These are phyloP conservation scores for Trichoderma sp. DNA, from an alignment of 2,329 filamentous ascomycete species.

Conservation along the genomic window DNA sequence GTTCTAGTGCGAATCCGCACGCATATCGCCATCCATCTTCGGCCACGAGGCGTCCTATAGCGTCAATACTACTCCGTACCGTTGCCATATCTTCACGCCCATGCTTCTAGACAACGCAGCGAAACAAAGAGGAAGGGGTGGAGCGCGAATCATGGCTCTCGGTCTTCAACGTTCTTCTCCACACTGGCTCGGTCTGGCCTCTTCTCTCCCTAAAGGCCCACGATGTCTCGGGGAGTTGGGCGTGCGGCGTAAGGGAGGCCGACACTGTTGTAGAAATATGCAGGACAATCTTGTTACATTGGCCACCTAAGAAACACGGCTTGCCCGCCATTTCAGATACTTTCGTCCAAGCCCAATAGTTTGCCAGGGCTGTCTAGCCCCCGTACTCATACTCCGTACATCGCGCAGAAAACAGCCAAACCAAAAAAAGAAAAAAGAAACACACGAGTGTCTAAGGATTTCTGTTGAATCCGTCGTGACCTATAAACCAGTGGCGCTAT, in stretches of 20 bases:
- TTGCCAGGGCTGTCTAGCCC: constrained; percentile 12
- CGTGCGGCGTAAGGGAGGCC: constrained; percentile 8
- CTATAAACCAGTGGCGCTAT: constrained; percentile 11
- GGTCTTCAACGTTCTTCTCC: background rate
- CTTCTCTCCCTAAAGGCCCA: background rate
- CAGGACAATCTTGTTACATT: constrained; percentile 20
- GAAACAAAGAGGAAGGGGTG: background rate
- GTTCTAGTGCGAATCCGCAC: background rate
- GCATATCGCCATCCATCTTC: background rate
- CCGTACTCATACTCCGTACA: constrained; percentile 14
- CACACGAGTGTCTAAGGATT: background rate
- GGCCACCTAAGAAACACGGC: constrained; percentile 8
- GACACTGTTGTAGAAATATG: constrained; percentile 18
- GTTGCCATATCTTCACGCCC: background rate
- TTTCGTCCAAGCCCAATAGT: constrained; percentile 13
- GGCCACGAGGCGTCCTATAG: background rate
- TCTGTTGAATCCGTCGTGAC: constrained; percentile 14
- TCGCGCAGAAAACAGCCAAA: constrained; percentile 6
- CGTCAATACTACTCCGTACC: background rate
- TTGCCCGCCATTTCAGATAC: constrained; percentile 9
- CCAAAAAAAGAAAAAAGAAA: background rate
- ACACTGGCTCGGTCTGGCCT: background rate
- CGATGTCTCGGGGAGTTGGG: constrained; percentile 16
- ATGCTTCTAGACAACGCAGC: background rate
- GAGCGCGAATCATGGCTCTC: background rate